A percentile compares a stretch with the other conserved stretches of the same genome.
Evolutionary conservation across 108 stramenopile species (phyloP).

Genomic region (Skeletonema tropicum): DNA sequence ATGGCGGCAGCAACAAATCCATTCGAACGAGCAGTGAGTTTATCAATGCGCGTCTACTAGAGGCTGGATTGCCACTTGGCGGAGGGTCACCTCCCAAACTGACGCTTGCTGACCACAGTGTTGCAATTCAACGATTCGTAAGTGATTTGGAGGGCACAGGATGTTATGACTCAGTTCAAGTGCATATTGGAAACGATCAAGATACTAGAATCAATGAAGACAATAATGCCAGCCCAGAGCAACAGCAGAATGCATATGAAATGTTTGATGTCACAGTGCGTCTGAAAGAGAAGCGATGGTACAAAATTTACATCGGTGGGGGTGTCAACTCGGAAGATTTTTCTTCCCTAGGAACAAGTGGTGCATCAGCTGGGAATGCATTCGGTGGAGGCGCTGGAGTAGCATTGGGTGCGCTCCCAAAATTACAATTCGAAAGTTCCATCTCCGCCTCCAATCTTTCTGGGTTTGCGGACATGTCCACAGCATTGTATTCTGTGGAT

Average conservation of each 20-base stretch:
- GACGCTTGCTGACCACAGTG: conserved; percentile 39
- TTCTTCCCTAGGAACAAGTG: conserved; percentile 28
- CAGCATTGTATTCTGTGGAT: conserved; percentile 71
- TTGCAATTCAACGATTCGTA: conserved; percentile 44
- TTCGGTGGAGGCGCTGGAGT: conserved; percentile 1
- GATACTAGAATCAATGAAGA: conserved; percentile 4
- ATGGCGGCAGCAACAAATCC: not conserved
- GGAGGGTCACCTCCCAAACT: conserved; percentile 33
- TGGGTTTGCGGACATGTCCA: conserved; percentile 68
- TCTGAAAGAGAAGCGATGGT: conserved; percentile 86
- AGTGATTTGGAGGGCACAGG: conserved; percentile 65
- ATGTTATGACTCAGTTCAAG: conserved; percentile 72
- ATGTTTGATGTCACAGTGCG: conserved; percentile 52
- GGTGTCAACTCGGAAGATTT: conserved; percentile 76
- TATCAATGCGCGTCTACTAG: conserved; percentile 73
- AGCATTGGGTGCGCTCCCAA: conserved; percentile 50
- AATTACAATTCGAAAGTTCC: conserved; percentile 79
- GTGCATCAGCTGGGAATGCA: conserved; percentile 4
- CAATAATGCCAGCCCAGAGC: not conserved
- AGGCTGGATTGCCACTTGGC: conserved; percentile 70
- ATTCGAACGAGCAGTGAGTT: conserved; percentile 60
- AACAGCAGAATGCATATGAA: not conserved
- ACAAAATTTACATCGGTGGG: conserved; percentile 79
- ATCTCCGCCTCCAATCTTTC: conserved; percentile 68
- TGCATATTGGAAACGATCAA: conserved; percentile 44